Evolutionary conservation across 768 basidiomycete species (phyloP), one percentile per base, ranked within the genome.

Genomic region (Amanita thiersii): DNA sequence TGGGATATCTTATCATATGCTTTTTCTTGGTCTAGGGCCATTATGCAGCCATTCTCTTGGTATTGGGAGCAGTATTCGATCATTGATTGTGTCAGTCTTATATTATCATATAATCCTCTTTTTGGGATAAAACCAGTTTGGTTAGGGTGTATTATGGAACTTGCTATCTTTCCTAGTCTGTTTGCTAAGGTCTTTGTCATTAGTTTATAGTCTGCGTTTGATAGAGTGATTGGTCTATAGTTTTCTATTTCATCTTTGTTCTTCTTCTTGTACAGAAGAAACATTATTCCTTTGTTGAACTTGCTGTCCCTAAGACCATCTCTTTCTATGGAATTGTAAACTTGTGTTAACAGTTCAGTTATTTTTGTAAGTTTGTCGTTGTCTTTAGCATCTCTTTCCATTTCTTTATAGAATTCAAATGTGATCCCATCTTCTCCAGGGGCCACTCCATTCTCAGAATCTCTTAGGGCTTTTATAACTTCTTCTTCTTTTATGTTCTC

Each of bases 231-330:
- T 0, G 65, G 67, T 0, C 60, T 0, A 36, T 69, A 68, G 45
- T 64, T 66, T 11, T 26, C 52, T 0, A 66, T 63, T 1, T 57
- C 44, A 0, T 32, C 37, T 1, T 17, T 32, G 14, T 65, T 61
- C 3, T 56, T 59, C 31, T 71, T 70, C 25, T 72, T 72, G 42
- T 63, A 71, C 0, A 72, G 20, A 0, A 61, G 66, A 53, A 63
- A 62, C 54, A 65, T 58, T 61, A 58, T 61, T 0, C 68, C 68
- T 5, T 53, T 33, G 0, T 56, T 18, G 37, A 65, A 72, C 0
- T 15, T n/a, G n/a, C 1, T 0, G 52, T 45, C 0, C 7, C 2
- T 0, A 14, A 1, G 0, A 5, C 65, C 62, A 26, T 60, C 1
- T 1, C 2, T 0, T 41, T 58, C 41, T 0, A 68, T 65, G 24